Evolutionary conservation across 2,329 filamentous ascomycete species (phyloP).

Genomic region (Ophiosphaerella narmari): DNA sequence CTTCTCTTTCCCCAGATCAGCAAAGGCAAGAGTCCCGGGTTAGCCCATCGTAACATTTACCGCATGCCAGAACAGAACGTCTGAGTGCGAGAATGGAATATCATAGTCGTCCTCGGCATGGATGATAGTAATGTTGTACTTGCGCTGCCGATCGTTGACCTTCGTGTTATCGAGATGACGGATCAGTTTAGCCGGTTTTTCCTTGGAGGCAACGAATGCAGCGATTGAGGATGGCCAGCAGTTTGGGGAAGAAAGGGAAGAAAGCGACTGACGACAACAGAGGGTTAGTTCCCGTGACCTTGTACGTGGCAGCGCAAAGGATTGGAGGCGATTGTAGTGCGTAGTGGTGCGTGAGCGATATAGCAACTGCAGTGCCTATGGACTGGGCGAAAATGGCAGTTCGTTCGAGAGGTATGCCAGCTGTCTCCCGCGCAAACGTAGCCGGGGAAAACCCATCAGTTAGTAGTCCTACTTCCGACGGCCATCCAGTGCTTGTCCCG

Average conservation of each 20-base stretch:
- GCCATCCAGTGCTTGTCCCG: constrained; percentile 58
- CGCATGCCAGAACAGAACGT: constrained; percentile 60
- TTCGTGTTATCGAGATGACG: constrained; percentile 27
- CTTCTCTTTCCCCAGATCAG: constrained; percentile 55
- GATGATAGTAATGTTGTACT: constrained; percentile 56
- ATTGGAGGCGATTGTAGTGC: constrained; percentile 50
- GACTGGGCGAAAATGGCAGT: constrained; percentile 66
- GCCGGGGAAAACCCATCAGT: constrained; percentile 58
- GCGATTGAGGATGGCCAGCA: constrained; percentile 49
- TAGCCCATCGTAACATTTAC: constrained; percentile 53
- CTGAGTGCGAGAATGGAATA: constrained; percentile 53
- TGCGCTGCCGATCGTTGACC: constrained; percentile 35
- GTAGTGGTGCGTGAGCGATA: constrained; percentile 53
- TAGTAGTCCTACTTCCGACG: constrained; percentile 61
- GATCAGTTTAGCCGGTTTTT: constrained; percentile 55
- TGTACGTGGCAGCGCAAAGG: constrained; percentile 63
- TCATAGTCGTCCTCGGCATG: constrained; percentile 60
- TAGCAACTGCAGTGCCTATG: constrained; percentile 60
- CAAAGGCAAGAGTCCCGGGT: constrained; percentile 44
- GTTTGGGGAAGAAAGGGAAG: constrained; percentile 53
- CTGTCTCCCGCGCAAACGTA: constrained; percentile 59
- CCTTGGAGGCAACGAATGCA: constrained; percentile 58
- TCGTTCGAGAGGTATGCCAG: constrained; percentile 58
- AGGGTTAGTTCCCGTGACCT: constrained; percentile 60
- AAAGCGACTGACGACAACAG: constrained; percentile 57